Base-by-base conservation (phyloP, 2,329 filamentous ascomycete species). In the Fonsecaea monophora region DNA sequence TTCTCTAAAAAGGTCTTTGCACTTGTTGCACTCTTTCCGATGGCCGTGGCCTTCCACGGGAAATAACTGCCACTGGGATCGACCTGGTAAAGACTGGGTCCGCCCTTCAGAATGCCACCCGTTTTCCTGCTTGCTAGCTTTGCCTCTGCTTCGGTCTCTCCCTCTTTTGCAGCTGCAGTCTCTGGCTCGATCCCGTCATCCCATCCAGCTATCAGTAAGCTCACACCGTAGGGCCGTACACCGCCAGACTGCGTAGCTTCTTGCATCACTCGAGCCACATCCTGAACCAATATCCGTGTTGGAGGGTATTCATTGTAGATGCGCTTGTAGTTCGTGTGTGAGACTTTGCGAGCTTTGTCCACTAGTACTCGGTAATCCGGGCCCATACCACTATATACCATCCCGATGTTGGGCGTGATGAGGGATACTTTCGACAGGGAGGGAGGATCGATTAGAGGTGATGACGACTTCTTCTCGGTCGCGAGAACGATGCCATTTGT, bases 291-390 rank as follows among this genome's bases (percentile, higher is more conserved):
- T 90, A 99, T 99, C 80, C 95, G 90, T 65, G 95, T 99, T 5
- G 95, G 95, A n/a, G 95, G 95, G 84, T 99, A 99, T 84, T 99
- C 95, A 83, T 99, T 99, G 86, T 99, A 99, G 84, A 99, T 94
- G 81, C 95, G 92, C 88, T 99, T 99, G 89, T 99, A 99, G 80
- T 90, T 91, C 56, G 95, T 96, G 83, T 99, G 95, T 64, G 94
- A 97, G 73, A 97, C 95, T 82, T 98, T 99, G 78, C 95, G 93
- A 74, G 95, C 95, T 81, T 94, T 94, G 85, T 99, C 95, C 74
- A 98, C 95, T 62, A 99, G 87, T 65, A 99, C 92, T 80, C 95
- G 90, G 84, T 98, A 99, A 82, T 99, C 95, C 67, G 95, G 95
- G 35, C 95, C 94, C 95, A 99, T 99, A 78, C 95, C 95, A 60